A percentile compares a stretch with the other conserved stretches of the same genome.
phyloP scores from a whole-genome alignment of 176 grass and related monocot species.

The Ensete glaucum region DNA sequence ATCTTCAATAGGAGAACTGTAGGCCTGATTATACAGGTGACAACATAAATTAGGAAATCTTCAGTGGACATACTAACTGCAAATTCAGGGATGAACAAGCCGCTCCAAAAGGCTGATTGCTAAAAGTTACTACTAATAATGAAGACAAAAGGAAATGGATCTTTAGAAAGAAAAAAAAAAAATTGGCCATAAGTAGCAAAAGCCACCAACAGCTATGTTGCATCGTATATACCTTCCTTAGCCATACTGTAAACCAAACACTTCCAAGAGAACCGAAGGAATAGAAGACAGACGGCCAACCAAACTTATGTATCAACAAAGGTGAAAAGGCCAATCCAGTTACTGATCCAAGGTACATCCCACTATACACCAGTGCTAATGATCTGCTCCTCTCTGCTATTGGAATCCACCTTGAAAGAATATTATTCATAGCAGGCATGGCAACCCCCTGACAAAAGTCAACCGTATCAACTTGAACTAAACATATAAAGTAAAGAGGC shows the following conservation, averaged over 20 bases:
- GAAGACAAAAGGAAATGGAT: background rate
- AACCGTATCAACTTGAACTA: conserved; percentile 11
- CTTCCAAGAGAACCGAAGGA: conserved; percentile 79
- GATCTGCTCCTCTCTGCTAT: conserved; percentile 90
- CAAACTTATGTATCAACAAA: conserved; percentile 71
- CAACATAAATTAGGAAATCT: background rate
- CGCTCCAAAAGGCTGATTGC: no score
- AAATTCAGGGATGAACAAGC: background rate
- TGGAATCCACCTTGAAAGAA: conserved; percentile 90
- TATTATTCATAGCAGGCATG: conserved; percentile 98
- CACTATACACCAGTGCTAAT: conserved; percentile 79
- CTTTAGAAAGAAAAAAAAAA: background rate
- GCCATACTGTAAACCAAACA: conserved; percentile 67
- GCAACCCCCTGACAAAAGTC: conserved; percentile 65
- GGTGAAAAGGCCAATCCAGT: conserved; percentile 93
- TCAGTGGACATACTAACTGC: background rate
- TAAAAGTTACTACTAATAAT: background rate
- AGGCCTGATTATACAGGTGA: conserved; percentile 41
- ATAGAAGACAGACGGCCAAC: conserved; percentile 95
- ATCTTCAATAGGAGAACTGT: conserved; percentile 94
- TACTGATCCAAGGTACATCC: conserved; percentile 94
- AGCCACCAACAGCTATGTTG: background rate
- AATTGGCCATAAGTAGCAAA: background rate
- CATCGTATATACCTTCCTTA: conserved; percentile 41
- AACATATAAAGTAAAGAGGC: conserved; percentile 12